Evolutionary conservation across 1,284 basidiomycete species (phyloP).

Genomic region (Singerocomus inundabilis): DNA sequence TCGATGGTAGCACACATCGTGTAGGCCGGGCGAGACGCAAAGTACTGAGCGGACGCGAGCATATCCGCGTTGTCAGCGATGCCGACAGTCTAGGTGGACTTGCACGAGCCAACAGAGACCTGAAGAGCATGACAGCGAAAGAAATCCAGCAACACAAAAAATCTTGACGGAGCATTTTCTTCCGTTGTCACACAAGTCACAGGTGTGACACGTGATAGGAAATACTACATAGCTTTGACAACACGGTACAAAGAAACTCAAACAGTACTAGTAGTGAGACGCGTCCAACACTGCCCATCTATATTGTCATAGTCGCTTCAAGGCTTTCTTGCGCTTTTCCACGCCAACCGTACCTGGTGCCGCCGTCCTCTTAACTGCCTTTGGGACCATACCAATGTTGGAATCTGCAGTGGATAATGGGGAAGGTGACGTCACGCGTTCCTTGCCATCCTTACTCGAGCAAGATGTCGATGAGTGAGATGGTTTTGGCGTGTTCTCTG

Average conservation of each 20-base stretch:
- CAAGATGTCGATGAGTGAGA: constrained; percentile 38
- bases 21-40: constrained; percentile 1
- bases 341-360: constrained; percentile 49
- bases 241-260: constrained; percentile 1
- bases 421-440: constrained; percentile 57
- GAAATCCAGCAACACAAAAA: too few relatives aligned
- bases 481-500: constrained; percentile 39
- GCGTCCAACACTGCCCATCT: constrained; percentile 2
- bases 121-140: constrained; percentile 22
- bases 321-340: constrained; percentile 82
- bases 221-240: constrained; percentile 2
- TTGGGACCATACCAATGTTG: constrained; percentile 50
- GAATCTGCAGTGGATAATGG: constrained; percentile 67
- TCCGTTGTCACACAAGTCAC: constrained; percentile 29
- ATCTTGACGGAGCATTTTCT: neutral
- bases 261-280: constrained; percentile 1
- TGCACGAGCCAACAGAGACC: constrained; percentile 21
- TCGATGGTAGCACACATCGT: neutral
- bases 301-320: constrained; percentile 62
- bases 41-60: constrained; percentile 17
- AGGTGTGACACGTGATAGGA: constrained; percentile 8
- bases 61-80: constrained; percentile 3
- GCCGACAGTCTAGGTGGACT: constrained; percentile 11
- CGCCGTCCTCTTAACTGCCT: constrained; percentile 69
- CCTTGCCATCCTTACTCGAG: constrained; percentile 50